Evolutionary conservation across 148 eudicot genomes (phyloP).

Genomic region (Rhododendron mucronatum): DNA sequence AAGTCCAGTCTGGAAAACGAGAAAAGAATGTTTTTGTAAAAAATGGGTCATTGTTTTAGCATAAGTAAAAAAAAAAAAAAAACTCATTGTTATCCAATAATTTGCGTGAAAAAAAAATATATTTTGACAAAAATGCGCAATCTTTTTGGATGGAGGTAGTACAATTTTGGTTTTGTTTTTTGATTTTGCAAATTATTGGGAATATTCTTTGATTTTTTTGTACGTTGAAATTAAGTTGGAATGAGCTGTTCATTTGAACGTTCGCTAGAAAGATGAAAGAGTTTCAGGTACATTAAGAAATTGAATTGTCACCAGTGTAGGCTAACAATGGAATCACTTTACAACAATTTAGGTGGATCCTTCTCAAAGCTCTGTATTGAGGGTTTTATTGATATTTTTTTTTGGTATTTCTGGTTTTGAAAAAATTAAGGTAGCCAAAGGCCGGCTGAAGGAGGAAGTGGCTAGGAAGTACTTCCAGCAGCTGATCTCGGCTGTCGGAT

Average conservation of each 20-base stretch:
- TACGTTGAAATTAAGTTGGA: neutral
- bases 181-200: neutral
- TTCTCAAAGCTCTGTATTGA: neutral
- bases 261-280: neutral
- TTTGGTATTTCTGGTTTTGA: neutral
- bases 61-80: neutral
- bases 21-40: neutral
- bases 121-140: neutral
- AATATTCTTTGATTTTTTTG: neutral
- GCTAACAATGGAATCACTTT: neutral
- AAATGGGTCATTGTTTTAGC: neutral
- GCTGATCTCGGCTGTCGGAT: slow-evolving; percentile 46
- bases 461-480: slow-evolving; percentile 64
- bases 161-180: neutral
- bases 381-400: neutral
- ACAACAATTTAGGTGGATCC: neutral
- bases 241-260: neutral
- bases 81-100: neutral
- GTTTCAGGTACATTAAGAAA: neutral
- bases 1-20: neutral
- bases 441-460: slow-evolving; percentile 41
- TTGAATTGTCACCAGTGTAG: neutral
- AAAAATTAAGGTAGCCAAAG: slow-evolving; percentile 28
- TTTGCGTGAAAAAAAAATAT: too few species aligned
- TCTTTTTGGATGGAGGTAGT: neutral